Evolutionary conservation across 495 filamentous ascomycete species (phyloP).

Genomic region (Lophiotrema nucula): DNA sequence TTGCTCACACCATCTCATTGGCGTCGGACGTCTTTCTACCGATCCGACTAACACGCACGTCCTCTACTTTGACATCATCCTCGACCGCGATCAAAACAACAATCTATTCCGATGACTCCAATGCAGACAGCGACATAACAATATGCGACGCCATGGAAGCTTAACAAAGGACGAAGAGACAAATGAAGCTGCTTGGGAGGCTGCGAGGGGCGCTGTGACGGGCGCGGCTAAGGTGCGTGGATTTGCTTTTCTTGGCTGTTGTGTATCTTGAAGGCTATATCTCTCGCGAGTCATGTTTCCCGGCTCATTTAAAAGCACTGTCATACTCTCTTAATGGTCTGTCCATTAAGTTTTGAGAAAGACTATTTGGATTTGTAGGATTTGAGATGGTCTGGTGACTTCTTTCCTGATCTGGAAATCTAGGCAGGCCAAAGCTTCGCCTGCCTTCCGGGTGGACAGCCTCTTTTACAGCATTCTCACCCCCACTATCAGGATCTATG

Average conservation of each 20-base stretch:
- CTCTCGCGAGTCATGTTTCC: neutral
- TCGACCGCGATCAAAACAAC: neutral
- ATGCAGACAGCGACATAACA: neutral
- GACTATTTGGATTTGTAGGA: neutral
- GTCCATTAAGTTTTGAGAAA: neutral
- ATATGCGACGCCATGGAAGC: constrained; percentile 37
- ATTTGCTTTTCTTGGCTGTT: neutral
- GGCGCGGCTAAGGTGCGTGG: constrained; percentile 58
- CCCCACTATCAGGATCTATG: too few species aligned
- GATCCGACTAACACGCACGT: neutral
- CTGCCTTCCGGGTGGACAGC: too few species aligned
- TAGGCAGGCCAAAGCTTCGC: too few species aligned
- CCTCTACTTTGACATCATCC: constrained; percentile 15
- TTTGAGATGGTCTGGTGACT: neutral
- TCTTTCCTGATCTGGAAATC: neutral
- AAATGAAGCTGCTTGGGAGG: constrained; percentile 61
- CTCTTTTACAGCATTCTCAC: too few species aligned
- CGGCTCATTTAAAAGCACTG: too few species aligned
- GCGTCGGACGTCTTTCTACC: neutral
- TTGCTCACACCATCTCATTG: neutral
- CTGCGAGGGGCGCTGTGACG: constrained; percentile 55
- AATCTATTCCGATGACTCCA: neutral
- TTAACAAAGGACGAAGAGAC: constrained; percentile 56
- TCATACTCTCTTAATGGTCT: too few species aligned
- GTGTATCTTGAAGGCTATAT: neutral